A percentile compares a stretch with the other conserved stretches of the same genome.
phyloP scores from a whole-genome alignment of 2,329 filamentous ascomycete genomes.

The Sarocladiaceae sp. region DNA sequence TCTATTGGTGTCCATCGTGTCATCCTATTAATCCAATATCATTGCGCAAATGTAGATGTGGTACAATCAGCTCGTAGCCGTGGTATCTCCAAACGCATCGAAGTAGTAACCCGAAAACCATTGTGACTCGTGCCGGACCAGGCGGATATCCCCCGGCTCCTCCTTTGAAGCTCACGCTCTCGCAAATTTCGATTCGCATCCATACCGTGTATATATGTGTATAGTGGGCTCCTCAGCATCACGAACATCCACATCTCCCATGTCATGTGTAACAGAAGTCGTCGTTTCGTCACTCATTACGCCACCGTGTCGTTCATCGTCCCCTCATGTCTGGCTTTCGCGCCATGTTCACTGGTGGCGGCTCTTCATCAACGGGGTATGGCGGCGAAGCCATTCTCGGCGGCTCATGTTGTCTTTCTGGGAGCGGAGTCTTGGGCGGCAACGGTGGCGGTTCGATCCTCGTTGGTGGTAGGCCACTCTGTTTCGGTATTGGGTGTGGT shows the following conservation, averaged over 20 bases:
- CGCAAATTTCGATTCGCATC: too few species aligned
- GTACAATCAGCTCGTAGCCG: constrained; percentile 1
- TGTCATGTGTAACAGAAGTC: too few species aligned
- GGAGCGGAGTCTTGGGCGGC: constrained; percentile 71
- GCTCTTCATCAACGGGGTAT: constrained; percentile 74
- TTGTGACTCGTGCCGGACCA: too few species aligned
- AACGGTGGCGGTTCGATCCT: constrained; percentile 60
- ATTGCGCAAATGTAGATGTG: neutral
- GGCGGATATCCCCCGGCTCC: too few species aligned
- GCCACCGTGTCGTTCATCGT: constrained; percentile 1
- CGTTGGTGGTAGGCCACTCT: constrained; percentile 20
- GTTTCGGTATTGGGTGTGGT: constrained; percentile 21
- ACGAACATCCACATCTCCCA: too few species aligned
- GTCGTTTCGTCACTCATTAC: too few species aligned
- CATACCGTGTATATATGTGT: too few species aligned
- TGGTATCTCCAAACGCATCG: constrained; percentile 5
- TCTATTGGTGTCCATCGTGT: neutral
- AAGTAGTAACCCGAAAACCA: neutral
- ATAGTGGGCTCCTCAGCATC: too few species aligned
- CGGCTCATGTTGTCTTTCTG: constrained; percentile 35
- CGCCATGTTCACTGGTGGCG: constrained; percentile 78
- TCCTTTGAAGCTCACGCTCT: too few species aligned
- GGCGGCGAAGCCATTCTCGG: constrained; percentile 47
- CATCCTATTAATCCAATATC: too few species aligned
- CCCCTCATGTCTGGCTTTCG: constrained; percentile 61